Percentiles rank a stretch among this genome's conserved stretches.
Evolutionary conservation across 805 yeast genomes (phyloP).

Genomic region (Saccharomycopsis sp.): DNA sequence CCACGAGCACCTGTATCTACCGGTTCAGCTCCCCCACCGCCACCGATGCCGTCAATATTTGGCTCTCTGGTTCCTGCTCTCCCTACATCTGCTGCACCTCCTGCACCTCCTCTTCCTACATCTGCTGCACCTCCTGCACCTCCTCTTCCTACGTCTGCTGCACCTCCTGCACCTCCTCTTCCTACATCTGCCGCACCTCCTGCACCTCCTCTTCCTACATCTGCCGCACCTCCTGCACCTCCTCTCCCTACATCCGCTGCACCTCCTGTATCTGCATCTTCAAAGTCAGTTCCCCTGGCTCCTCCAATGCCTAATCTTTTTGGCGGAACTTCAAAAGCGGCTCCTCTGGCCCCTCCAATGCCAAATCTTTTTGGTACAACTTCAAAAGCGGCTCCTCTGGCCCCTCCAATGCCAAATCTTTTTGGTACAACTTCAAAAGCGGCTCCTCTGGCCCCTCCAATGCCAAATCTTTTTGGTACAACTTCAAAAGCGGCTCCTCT

Average conservation of each 20-base stretch:
- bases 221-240: conserved; percentile 26
- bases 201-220: conserved; percentile 9
- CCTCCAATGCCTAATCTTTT: conserved; percentile 17
- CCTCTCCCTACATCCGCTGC: conserved; percentile 26
- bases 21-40: conserved; percentile 12
- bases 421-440: conserved; percentile 23
- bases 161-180: conserved; percentile 23
- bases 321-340: too few relatives aligned
- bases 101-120: conserved; percentile 30
- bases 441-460: conserved; percentile 19
- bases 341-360: conserved; percentile 23
- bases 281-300: conserved; percentile 1
- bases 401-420: conserved; percentile 23
- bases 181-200: conserved; percentile 25
- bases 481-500: conserved; percentile 20
- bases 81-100: conserved; percentile 16
- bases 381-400: conserved; percentile 15
- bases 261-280: background rate
- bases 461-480: conserved; percentile 1
- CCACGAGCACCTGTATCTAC: too few relatives aligned
- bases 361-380: conserved; percentile 24
- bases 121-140: conserved; percentile 12
- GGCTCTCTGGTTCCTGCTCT: conserved; percentile 8
- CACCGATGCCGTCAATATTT: background rate
- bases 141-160: too few relatives aligned